phyloP scores from a whole-genome alignment of 75 land plant species.

The Pinus taeda region DNA sequence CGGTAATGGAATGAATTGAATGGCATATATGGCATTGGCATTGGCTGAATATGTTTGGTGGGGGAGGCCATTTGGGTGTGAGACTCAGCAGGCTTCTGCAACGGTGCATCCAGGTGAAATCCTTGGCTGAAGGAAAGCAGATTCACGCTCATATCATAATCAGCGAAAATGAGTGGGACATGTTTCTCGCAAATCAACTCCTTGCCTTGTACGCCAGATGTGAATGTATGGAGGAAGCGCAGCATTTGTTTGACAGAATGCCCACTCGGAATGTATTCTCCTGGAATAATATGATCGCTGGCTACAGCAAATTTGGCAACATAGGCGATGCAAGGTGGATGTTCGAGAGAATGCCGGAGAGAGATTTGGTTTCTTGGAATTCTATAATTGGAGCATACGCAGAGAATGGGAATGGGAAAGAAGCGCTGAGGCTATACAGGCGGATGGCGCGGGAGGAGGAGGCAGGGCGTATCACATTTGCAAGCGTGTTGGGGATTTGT shows the following conservation, averaged over 20 bases:
- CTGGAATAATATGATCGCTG: conserved; percentile 31
- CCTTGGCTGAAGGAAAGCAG: not conserved
- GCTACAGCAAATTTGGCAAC: conserved; percentile 16
- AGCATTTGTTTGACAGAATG: conserved; percentile 28
- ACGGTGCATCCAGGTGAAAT: too few species aligned
- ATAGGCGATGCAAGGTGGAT: conserved; percentile 7
- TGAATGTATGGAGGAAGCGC: conserved; percentile 15
- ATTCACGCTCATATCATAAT: not conserved
- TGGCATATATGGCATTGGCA: too few species aligned
- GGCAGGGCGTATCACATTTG: not conserved
- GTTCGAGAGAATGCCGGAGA: conserved; percentile 5
- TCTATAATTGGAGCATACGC: conserved; percentile 16
- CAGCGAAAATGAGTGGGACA: not conserved
- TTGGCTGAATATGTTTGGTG: too few species aligned
- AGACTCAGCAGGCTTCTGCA: too few species aligned
- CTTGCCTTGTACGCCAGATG: conserved; percentile 22
- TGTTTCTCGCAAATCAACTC: conserved; percentile 18
- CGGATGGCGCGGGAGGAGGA: conserved; percentile 3
- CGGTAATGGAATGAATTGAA: too few species aligned
- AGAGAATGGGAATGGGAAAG: conserved; percentile 7
- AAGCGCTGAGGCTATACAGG: not conserved
- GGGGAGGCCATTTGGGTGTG: too few species aligned
- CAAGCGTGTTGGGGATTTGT: not conserved
- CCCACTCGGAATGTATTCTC: conserved; percentile 18
- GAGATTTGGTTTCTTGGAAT: conserved; percentile 19